These are phyloP conservation scores for Kwoniella shandongensis DNA, from an alignment of 768 basidiomycete species.

Conservation along the genomic window DNA sequence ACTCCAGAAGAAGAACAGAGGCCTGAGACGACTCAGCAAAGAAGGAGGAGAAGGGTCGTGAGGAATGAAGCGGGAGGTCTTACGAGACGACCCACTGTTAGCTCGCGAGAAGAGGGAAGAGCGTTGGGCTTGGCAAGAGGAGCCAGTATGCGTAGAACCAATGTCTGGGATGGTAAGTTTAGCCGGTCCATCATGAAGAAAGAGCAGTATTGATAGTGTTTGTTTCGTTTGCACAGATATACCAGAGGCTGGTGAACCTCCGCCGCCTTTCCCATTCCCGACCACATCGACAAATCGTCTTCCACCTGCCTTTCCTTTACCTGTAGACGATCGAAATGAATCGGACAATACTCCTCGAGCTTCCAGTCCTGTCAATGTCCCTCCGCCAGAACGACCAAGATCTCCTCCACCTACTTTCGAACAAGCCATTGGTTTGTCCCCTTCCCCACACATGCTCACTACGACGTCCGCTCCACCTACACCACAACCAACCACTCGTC, in stretches of 20 bases:
- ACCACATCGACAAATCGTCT: slow-evolving; percentile 33
- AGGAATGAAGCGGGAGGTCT: slow-evolving; percentile 24
- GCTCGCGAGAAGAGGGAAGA: slow-evolving; percentile 42
- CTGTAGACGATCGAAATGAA: slow-evolving; percentile 1
- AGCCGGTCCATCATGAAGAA: not conserved
- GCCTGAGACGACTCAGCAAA: slow-evolving; percentile 2
- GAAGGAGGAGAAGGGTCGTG: slow-evolving; percentile 33
- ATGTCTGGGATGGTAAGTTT: slow-evolving; percentile 48
- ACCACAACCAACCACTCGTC: not conserved
- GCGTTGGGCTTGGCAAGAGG: slow-evolving; percentile 45
- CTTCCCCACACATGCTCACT: slow-evolving; percentile 1
- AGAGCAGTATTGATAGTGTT: slow-evolving; percentile 9
- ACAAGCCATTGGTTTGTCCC: slow-evolving; percentile 27
- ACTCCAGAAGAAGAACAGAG: slow-evolving; percentile 3
- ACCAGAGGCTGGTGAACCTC: slow-evolving; percentile 42
- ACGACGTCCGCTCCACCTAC: slow-evolving; percentile 8
- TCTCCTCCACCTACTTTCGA: slow-evolving; percentile 45
- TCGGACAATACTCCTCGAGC: slow-evolving; percentile 10
- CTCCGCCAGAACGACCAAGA: slow-evolving; percentile 14
- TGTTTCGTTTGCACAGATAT: slow-evolving; percentile 23
- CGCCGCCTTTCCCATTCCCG: slow-evolving; percentile 46
- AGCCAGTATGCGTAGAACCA: slow-evolving; percentile 48
- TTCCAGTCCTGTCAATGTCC: not conserved
- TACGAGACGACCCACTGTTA: slow-evolving; percentile 29
- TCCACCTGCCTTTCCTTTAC: slow-evolving; percentile 28